These are phyloP conservation scores for Colletotrichum sojae DNA, from an alignment of 2,329 filamentous ascomycete species.

Conservation along the genomic window DNA sequence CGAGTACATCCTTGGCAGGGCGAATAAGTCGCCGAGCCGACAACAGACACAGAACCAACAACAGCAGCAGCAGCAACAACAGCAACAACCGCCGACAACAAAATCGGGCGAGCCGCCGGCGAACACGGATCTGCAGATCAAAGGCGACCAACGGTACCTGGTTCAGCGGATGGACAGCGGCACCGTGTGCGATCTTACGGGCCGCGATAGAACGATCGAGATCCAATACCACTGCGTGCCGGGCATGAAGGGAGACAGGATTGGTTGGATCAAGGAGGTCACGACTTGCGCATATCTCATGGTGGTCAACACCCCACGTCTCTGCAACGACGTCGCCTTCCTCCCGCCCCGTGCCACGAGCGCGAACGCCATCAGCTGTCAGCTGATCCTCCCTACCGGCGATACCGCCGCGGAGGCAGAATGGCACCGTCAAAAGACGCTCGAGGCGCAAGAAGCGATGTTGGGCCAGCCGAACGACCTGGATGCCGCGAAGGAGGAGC, in stretches of 20 bases:
- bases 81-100: slow-evolving; percentile 28
- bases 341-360: slow-evolving; percentile 83
- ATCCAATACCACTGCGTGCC: slow-evolving; percentile 87
- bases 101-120: slow-evolving; percentile 45
- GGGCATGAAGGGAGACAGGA: slow-evolving; percentile 78
- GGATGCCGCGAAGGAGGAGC: slow-evolving; percentile 14
- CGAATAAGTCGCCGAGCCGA: slow-evolving; percentile 47
- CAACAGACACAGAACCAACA: slow-evolving; percentile 35
- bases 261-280: slow-evolving; percentile 93
- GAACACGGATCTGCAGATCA: slow-evolving; percentile 80
- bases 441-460: slow-evolving; percentile 56
- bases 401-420: slow-evolving; percentile 53
- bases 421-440: slow-evolving; percentile 53
- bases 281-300: slow-evolving; percentile 94
- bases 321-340: slow-evolving; percentile 91
- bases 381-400: slow-evolving; percentile 73
- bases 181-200: slow-evolving; percentile 89
- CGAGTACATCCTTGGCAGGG: slow-evolving; percentile 83
- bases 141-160: slow-evolving; percentile 87
- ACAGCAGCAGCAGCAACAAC: slow-evolving; percentile 37
- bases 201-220: slow-evolving; percentile 85
- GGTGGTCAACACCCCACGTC: slow-evolving; percentile 89
- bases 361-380: slow-evolving; percentile 83
- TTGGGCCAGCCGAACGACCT: slow-evolving; percentile 41
- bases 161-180: slow-evolving; percentile 86